Conservation (phyloP, 2,329 filamentous ascomycete genomes). For the Xylariales sp. region DNA sequence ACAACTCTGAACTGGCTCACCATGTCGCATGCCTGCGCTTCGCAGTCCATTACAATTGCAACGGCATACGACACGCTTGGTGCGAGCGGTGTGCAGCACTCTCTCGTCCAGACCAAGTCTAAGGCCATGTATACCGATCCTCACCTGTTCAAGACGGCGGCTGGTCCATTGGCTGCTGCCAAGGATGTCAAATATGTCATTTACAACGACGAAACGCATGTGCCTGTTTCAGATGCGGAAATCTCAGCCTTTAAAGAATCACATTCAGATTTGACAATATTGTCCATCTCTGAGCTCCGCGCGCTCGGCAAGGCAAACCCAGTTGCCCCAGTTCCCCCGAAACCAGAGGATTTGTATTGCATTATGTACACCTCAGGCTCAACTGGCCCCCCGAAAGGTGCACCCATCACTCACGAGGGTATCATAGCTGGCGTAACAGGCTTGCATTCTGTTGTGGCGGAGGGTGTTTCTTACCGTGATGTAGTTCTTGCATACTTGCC, state of each 20-base stretch:
- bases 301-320: constrained; percentile 62
- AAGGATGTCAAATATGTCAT: constrained; percentile 55
- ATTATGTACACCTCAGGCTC: constrained; percentile 86
- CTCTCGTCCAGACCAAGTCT: constrained; percentile 74
- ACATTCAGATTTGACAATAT: constrained; percentile 47
- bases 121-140: constrained; percentile 85
- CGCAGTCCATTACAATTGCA: constrained; percentile 86
- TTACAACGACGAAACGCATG: constrained; percentile 53
- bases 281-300: constrained; percentile 52
- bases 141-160: constrained; percentile 62
- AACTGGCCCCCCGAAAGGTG: constrained; percentile 85
- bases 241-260: constrained; percentile 52
- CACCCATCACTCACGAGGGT: constrained; percentile 73
- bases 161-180: constrained; percentile 51
- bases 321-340: constrained; percentile 66
- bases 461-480: constrained; percentile 73
- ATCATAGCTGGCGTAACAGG: constrained; percentile 82
- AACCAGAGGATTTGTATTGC: constrained; percentile 75
- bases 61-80: constrained; percentile 94
- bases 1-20: constrained; percentile 83
- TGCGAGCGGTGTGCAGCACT: constrained; percentile 78
- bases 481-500: constrained; percentile 86
- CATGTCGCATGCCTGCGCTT: constrained; percentile 70
- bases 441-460: constrained; percentile 71
- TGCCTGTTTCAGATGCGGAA: constrained; percentile 47